Evolutionary conservation across 2,329 filamentous ascomycete genomes (phyloP).

Genomic region (Trichophaea hybrida): DNA sequence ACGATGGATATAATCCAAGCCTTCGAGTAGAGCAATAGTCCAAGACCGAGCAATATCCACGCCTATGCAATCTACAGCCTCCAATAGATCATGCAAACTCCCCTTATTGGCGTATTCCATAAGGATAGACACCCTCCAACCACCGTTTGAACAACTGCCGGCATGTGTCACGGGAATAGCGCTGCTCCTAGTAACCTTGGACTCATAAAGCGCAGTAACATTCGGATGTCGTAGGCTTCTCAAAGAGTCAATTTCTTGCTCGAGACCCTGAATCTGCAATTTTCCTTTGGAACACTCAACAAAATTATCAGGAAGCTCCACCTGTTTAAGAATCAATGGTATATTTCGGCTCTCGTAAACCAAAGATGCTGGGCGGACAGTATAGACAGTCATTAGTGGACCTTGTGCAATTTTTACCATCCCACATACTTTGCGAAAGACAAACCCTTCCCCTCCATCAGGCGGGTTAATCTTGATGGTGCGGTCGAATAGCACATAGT

Average conservation of each 20-base stretch:
- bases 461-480: slow-evolving; percentile 42
- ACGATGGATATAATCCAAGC: slow-evolving; percentile 71
- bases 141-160: slow-evolving; percentile 31
- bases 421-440: slow-evolving; percentile 57
- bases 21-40: slow-evolving; percentile 85
- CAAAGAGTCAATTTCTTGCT: slow-evolving; percentile 59
- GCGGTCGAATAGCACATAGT: slow-evolving; percentile 50
- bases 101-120: slow-evolving; percentile 68
- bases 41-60: slow-evolving; percentile 67
- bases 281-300: slow-evolving; percentile 42
- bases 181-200: slow-evolving; percentile 51
- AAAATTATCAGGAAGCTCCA: slow-evolving; percentile 43
- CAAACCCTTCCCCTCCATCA: slow-evolving; percentile 46
- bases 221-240: slow-evolving; percentile 64
- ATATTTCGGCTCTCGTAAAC: slow-evolving; percentile 43
- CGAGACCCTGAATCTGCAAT: slow-evolving; percentile 60
- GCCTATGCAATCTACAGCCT: slow-evolving; percentile 59
- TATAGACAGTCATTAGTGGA: slow-evolving; percentile 52
- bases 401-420: slow-evolving; percentile 53
- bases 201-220: slow-evolving; percentile 65
- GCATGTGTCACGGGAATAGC: slow-evolving; percentile 29
- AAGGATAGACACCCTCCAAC: slow-evolving; percentile 62
- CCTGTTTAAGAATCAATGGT: slow-evolving; percentile 59
- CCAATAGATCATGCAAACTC: slow-evolving; percentile 66
- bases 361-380: slow-evolving; percentile 53